Percentiles rank a stretch among this genome's conserved stretches.
phyloP scores from a whole-genome alignment of 495 filamentous ascomycete species.

The Lasiosphaeriaceae sp. region DNA sequence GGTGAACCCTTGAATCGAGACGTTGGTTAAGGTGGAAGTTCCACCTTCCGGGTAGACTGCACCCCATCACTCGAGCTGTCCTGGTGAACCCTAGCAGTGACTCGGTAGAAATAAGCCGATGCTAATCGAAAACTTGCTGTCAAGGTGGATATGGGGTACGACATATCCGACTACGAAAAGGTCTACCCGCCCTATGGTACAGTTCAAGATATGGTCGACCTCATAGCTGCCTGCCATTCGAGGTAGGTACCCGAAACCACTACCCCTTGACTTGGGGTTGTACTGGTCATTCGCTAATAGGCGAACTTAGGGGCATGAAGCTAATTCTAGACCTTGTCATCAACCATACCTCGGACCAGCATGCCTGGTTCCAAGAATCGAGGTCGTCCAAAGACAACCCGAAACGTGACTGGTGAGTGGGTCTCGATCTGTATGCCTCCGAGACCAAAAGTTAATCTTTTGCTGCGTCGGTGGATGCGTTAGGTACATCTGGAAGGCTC shows the following conservation, averaged over 20 bases:
- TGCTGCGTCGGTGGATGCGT: neutral
- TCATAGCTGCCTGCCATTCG: constrained; percentile 54
- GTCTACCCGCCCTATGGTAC: constrained; percentile 62
- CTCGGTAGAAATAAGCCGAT: neutral
- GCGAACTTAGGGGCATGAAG: constrained; percentile 53
- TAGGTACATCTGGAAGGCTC: constrained; percentile 63
- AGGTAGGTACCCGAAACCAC: neutral
- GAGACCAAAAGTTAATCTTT: neutral
- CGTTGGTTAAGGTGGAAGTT: too few relatives aligned
- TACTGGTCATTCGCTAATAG: neutral
- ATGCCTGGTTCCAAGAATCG: constrained; percentile 71
- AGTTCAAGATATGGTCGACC: constrained; percentile 59
- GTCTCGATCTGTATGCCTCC: neutral
- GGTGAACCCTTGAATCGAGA: too few relatives aligned
- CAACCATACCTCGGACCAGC: constrained; percentile 73
- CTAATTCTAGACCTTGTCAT: constrained; percentile 71
- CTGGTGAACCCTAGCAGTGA: neutral
- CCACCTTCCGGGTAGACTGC: too few relatives aligned
- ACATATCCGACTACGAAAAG: constrained; percentile 65
- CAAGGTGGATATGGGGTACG: constrained; percentile 58
- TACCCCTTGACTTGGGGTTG: neutral
- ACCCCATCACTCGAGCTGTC: too few relatives aligned
- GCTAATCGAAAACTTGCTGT: neutral
- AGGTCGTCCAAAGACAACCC: constrained; percentile 55
- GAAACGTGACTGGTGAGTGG: constrained; percentile 55